Conservation (phyloP, 2,329 filamentous ascomycete species). For the Diplodia corticola region DNA sequence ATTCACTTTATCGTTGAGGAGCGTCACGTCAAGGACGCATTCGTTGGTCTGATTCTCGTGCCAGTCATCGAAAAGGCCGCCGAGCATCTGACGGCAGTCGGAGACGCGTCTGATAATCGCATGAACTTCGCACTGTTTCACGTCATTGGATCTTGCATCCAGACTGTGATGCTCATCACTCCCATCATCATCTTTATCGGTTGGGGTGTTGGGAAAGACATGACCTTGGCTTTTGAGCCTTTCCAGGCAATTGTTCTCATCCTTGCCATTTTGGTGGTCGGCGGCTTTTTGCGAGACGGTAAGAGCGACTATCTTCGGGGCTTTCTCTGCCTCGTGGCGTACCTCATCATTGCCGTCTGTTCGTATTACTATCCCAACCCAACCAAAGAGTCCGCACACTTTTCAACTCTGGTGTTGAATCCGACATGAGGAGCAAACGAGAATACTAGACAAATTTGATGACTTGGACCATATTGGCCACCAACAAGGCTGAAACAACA, state of each 20-base stretch:
- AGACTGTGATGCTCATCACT: slow-evolving; percentile 85
- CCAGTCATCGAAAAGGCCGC: slow-evolving; percentile 83
- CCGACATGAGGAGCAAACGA: no score
- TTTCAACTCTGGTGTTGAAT: no score
- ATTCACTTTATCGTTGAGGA: slow-evolving; percentile 65
- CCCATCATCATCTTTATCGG: slow-evolving; percentile 80
- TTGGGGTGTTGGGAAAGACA: slow-evolving; percentile 70
- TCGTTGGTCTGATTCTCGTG: slow-evolving; percentile 72
- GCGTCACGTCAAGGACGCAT: slow-evolving; percentile 52
- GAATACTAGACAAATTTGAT: no score
- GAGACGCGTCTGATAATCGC: slow-evolving; percentile 80
- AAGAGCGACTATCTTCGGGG: slow-evolving; percentile 92
- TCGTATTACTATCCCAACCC: slow-evolving; percentile 64
- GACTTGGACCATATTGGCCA: no score
- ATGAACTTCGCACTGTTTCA: slow-evolving; percentile 86
- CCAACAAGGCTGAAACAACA: no score
- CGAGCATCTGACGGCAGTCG: slow-evolving; percentile 79
- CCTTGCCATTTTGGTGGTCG: slow-evolving; percentile 81
- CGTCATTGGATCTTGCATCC: slow-evolving; percentile 81
- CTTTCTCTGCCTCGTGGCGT: slow-evolving; percentile 72
- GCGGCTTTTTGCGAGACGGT: slow-evolving; percentile 81
- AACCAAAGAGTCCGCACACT: no score
- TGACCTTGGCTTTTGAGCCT: slow-evolving; percentile 82
- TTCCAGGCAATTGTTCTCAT: slow-evolving; percentile 86
- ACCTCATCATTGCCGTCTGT: slow-evolving; percentile 62